phyloP scores from a whole-genome alignment of 371 early-diverging fungal genomes.

The Fennellomyces sp. region DNA sequence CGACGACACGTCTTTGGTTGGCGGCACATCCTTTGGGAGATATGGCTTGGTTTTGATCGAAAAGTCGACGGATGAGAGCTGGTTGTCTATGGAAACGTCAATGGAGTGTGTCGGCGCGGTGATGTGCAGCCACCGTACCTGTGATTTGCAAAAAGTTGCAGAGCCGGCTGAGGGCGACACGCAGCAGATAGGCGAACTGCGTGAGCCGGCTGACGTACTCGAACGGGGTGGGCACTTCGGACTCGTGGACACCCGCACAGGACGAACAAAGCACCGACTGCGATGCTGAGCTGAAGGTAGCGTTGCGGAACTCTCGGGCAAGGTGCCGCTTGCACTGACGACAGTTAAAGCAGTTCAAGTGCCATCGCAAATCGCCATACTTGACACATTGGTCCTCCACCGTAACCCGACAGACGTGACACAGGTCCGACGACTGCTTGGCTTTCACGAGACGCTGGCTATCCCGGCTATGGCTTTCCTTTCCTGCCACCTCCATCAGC shows the following conservation, averaged over 20 bases:
- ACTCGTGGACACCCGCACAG: conserved; percentile 31
- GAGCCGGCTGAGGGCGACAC: conserved; percentile 84
- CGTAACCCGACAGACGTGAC: conserved; percentile 72
- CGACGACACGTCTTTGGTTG: conserved; percentile 10
- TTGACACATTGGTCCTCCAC: conserved; percentile 90
- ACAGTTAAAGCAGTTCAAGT: conserved; percentile 81
- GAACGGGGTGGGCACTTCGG: conserved; percentile 35
- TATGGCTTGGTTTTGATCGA: conserved; percentile 26
- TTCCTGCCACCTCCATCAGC: conserved; percentile 64
- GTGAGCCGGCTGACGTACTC: conserved; percentile 82
- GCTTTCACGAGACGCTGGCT: conserved; percentile 48
- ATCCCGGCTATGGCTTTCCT: conserved; percentile 48
- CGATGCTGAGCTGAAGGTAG: conserved; percentile 48
- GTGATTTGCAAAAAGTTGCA: conserved; percentile 74
- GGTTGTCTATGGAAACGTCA: no score
- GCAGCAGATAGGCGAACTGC: conserved; percentile 88
- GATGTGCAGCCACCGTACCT: no score
- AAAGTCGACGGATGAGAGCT: conserved; percentile 43
- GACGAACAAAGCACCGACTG: conserved; percentile 51
- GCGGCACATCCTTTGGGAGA: conserved; percentile 10
- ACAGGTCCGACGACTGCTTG: conserved; percentile 74
- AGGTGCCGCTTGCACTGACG: conserved; percentile 61
- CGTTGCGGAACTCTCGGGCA: conserved; percentile 38
- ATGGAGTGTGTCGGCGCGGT: no score
- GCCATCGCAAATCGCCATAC: conserved; percentile 76